Evolutionary conservation across 306 rosid genomes (phyloP), one percentile per base, ranked within the genome.

Genomic region (Mimosa pudica): DNA sequence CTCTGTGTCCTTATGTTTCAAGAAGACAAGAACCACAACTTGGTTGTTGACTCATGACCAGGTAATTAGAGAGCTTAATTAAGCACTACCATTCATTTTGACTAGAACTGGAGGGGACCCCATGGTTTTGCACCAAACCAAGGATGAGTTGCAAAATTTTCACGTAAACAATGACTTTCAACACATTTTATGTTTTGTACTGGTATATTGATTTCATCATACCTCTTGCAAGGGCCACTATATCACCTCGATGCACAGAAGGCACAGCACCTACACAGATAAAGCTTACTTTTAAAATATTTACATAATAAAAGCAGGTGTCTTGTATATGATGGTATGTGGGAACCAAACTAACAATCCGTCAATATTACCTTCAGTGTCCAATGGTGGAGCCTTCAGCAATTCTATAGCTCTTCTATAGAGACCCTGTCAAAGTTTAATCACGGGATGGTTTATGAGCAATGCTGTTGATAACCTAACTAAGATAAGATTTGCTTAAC

Each of bases 171-270:
- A 13, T 51, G 55, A 49, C 18, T 16, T 51, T 7, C 5, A 16
- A 11, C 58, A 51, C 58, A 51, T 51, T 49, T 51, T 51, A 51
- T 11, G 4, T 2, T 2, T 51, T 51, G 5, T 14, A 11, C 5
- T 51, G 58, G 18, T 51, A 51, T 51, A 51, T 14, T 51, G 18
- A 8, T 48, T 7, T n/a, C 51, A 17, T 36, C 83, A 73, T 89
- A 95, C 99, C 99, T 83, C 94, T 90, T 18, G 99, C 98, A 77
- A 95, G 87, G 58, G 91, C 87, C 35, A 88, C 91, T 74, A 95
- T 83, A 79, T 93, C 97, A 54, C 84, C 61, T 78, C 88, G 84
- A 30, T 85, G 79, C 48, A 82, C 86, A 14, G 54, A 79, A 55
- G 86, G 76, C 81, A 75, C 86, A 78, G 84, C 76, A 83, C 77